Percentiles rank a stretch among this genome's conserved stretches.
These are phyloP conservation scores for Cyberlindnera veronae DNA, from an alignment of 805 yeast species.

Conservation along the genomic window DNA sequence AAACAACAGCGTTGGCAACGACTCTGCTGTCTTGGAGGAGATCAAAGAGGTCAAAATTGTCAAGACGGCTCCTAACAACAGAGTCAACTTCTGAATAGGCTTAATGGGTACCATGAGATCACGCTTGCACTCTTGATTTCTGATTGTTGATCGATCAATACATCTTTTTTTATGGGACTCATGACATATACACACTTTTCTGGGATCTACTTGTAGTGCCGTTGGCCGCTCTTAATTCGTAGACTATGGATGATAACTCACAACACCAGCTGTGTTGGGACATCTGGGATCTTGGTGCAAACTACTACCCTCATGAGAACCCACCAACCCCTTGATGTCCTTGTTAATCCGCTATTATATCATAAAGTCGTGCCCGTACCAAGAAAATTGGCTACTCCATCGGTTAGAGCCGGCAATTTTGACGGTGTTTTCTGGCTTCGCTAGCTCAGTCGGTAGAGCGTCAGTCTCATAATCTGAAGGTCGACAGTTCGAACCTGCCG, in stretches of 20 bases:
- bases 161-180: neutral
- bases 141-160: neutral
- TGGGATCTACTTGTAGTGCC: too few relatives aligned
- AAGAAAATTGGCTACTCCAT: too few relatives aligned
- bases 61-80: conserved; percentile 21
- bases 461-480: conserved; percentile 57
- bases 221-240: too few relatives aligned
- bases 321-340: too few relatives aligned
- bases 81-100: conserved; percentile 19
- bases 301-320: too few relatives aligned
- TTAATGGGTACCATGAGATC: neutral
- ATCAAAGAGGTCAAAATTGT: conserved; percentile 9
- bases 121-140: neutral
- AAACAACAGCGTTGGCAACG: conserved; percentile 3
- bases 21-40: conserved; percentile 7
- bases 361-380: neutral
- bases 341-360: too few relatives aligned
- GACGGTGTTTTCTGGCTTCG: conserved; percentile 31
- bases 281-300: too few relatives aligned
- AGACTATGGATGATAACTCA: too few relatives aligned
- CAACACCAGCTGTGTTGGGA: too few relatives aligned
- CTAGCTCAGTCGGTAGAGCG: conserved; percentile 59
- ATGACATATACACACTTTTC: too few relatives aligned
- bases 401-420: neutral
- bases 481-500: conserved; percentile 56